These are phyloP conservation scores for Fusarium sp. DNA, from an alignment of 2,329 filamentous ascomycete genomes.

Conservation along the genomic window DNA sequence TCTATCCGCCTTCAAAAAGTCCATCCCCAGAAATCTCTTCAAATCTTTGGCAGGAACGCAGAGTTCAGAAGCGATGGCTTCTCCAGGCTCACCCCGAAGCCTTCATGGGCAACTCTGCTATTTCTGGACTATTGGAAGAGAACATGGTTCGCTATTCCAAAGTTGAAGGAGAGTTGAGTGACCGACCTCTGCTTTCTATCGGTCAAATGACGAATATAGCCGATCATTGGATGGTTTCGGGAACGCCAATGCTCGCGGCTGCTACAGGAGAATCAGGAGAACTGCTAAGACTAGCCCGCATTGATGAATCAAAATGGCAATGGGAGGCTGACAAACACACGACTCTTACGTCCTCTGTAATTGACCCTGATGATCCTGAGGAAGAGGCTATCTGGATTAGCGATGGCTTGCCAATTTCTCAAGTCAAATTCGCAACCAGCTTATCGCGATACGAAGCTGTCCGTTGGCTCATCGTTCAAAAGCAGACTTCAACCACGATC, in stretches of 20 bases:
- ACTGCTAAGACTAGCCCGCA: slow-evolving; percentile 64
- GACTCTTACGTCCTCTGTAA: slow-evolving; percentile 59
- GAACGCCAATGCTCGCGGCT: slow-evolving; percentile 57
- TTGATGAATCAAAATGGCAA: slow-evolving; percentile 63
- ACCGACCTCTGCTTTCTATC: slow-evolving; percentile 60
- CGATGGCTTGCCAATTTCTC: slow-evolving; percentile 61
- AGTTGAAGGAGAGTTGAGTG: slow-evolving; percentile 40
- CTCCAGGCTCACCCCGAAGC: slow-evolving; percentile 63
- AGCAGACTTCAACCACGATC: slow-evolving; percentile 62
- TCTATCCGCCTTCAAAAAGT: slow-evolving; percentile 50
- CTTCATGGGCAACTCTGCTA: slow-evolving; percentile 52
- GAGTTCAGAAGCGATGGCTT: slow-evolving; percentile 61
- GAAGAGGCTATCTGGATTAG: slow-evolving; percentile 66
- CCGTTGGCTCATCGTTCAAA: slow-evolving; percentile 66
- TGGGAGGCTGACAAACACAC: slow-evolving; percentile 62
- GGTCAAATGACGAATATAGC: slow-evolving; percentile 64
- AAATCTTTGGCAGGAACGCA: slow-evolving; percentile 47
- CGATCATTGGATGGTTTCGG: slow-evolving; percentile 38
- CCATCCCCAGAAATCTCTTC: slow-evolving; percentile 40
- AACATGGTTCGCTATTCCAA: slow-evolving; percentile 50
- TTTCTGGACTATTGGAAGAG: slow-evolving; percentile 51
- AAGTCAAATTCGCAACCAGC: slow-evolving; percentile 62
- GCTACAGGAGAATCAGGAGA: slow-evolving; percentile 68
- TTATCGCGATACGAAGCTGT: slow-evolving; percentile 51
- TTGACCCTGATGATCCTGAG: slow-evolving; percentile 56